Evolutionary conservation across 2,329 filamentous ascomycete genomes (phyloP).

Genomic region (Penicillium olsonii): DNA sequence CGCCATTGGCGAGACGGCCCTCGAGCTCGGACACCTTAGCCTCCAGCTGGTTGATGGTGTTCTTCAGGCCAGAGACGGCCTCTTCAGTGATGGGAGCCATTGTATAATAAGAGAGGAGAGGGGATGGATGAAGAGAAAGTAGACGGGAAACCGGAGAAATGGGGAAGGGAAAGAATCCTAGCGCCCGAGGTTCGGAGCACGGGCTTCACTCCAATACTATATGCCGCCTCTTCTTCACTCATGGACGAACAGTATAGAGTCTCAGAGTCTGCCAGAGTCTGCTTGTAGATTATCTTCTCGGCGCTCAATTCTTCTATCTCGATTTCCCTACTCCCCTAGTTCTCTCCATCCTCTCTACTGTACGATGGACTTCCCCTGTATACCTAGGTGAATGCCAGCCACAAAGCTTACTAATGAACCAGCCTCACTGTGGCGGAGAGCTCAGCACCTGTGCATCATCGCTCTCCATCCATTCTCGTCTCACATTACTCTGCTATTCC

Average conservation of each 20-base stretch:
- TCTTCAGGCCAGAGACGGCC: conserved; percentile 76
- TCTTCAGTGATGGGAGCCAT: conserved; percentile 90
- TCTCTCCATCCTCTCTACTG: no score
- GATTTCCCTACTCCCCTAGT: no score
- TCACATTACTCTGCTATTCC: conserved; percentile 7
- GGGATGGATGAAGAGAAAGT: conserved; percentile 21
- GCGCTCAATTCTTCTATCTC: not conserved
- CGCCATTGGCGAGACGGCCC: conserved; percentile 60
- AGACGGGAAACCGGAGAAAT: conserved; percentile 21
- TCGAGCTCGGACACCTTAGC: conserved; percentile 84
- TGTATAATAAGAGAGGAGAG: conserved; percentile 41
- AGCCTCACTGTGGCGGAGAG: conserved; percentile 24
- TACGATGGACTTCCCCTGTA: no score
- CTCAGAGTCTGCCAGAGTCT: no score
- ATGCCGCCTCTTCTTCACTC: no score
- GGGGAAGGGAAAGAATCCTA: conserved; percentile 32
- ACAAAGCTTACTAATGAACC: conserved; percentile 17
- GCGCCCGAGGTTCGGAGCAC: conserved; percentile 36
- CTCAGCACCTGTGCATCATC: conserved; percentile 23
- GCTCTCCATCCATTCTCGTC: conserved; percentile 10
- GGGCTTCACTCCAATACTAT: not conserved
- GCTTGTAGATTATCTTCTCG: no score
- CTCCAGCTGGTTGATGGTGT: conserved; percentile 81
- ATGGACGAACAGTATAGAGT: no score
- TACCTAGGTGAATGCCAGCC: no score